phyloP scores from a whole-genome alignment of 805 yeast genomes.

The Candida pseudoglaebosa region DNA sequence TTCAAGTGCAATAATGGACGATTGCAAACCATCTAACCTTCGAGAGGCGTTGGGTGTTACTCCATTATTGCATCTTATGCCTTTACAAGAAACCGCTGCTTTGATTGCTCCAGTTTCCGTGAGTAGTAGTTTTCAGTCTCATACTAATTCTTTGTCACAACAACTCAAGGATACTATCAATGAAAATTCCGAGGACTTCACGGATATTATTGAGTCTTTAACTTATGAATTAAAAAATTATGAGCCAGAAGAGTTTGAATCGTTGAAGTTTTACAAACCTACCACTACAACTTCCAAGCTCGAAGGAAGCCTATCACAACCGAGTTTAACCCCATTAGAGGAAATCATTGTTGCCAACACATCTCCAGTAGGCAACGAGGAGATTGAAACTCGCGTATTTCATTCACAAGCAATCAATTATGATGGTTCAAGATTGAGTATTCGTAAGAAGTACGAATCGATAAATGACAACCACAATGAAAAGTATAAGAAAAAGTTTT shows the following conservation, averaged over 20 bases:
- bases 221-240: conserved; percentile 18
- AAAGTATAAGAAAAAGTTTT: conserved; percentile 15
- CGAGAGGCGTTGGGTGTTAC: conserved; percentile 21
- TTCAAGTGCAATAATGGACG: conserved; percentile 2
- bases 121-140: conserved; percentile 7
- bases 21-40: conserved; percentile 14
- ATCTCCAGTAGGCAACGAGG: not conserved
- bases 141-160: conserved; percentile 4
- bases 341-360: conserved; percentile 4
- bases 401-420: conserved; percentile 4
- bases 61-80: conserved; percentile 27
- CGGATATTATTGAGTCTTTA: conserved; percentile 11
- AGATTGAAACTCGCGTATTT: conserved; percentile 7
- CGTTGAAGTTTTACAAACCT: conserved; percentile 33
- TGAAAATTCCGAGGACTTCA: conserved; percentile 10
- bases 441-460: conserved; percentile 18
- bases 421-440: conserved; percentile 16
- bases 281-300: not conserved
- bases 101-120: conserved; percentile 12
- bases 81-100: conserved; percentile 22
- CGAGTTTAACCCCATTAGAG: not conserved
- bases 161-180: conserved; percentile 11
- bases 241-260: conserved; percentile 24
- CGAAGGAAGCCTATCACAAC: not conserved
- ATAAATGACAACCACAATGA: conserved; percentile 15